Conservation (phyloP, 2,329 filamentous ascomycete genomes). For the Alternaria panax region DNA sequence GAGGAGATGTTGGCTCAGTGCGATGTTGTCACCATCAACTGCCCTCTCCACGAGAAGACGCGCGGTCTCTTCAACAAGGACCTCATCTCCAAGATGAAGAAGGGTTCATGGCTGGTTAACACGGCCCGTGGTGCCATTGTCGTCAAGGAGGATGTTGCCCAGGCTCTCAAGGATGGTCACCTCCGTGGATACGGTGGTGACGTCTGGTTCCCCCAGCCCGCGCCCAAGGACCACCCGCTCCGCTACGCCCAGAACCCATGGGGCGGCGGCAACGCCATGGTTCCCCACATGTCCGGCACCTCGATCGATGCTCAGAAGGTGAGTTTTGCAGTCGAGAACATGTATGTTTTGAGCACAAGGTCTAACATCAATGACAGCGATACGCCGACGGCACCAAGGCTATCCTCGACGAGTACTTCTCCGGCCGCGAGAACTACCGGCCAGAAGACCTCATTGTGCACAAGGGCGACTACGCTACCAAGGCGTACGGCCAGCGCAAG, state of each 20-base stretch:
- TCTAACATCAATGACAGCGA: slow-evolving; percentile 33
- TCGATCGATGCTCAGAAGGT: slow-evolving; percentile 93
- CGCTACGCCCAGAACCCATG: slow-evolving; percentile 93
- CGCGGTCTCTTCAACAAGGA: slow-evolving; percentile 98
- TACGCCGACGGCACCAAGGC: slow-evolving; percentile 88
- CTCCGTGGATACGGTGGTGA: slow-evolving; percentile 88
- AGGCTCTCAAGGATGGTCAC: slow-evolving; percentile 88
- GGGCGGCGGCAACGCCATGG: slow-evolving; percentile 98
- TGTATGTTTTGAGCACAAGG: not conserved
- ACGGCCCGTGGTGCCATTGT: slow-evolving; percentile 98
- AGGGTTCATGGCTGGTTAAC: slow-evolving; percentile 96
- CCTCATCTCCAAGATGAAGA: slow-evolving; percentile 98
- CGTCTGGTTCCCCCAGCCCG: slow-evolving; percentile 98
- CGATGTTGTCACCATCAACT: slow-evolving; percentile 99
- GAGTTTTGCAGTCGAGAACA: slow-evolving; percentile 6
- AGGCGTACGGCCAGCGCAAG: slow-evolving; percentile 82
- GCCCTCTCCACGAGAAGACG: slow-evolving; percentile 98
- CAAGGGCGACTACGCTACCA: slow-evolving; percentile 91
- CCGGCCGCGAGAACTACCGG: slow-evolving; percentile 84
- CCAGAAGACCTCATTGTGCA: slow-evolving; percentile 90
- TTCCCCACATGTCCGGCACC: slow-evolving; percentile 98
- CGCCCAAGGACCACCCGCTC: slow-evolving; percentile 89
- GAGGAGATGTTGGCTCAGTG: slow-evolving; percentile 95
- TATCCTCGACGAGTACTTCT: slow-evolving; percentile 91
- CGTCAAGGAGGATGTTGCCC: slow-evolving; percentile 98